Evolutionary conservation across 2,329 filamentous ascomycete species (phyloP), one percentile per base, ranked within the genome.

Genomic region (Fusarium nodosum): DNA sequence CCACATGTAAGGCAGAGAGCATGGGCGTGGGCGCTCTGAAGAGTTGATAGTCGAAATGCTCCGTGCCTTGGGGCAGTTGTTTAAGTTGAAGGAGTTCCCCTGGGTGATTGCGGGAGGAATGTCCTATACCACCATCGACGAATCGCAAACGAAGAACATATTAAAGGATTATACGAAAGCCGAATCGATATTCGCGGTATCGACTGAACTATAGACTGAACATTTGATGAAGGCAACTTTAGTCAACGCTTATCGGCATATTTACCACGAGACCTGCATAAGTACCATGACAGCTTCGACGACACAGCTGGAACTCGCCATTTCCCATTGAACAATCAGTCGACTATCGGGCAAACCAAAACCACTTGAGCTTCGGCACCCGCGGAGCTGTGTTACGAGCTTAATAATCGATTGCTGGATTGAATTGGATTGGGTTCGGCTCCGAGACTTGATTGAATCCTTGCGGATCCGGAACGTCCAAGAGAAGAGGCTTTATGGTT

Each of bases 71-170:
- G 48, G 44, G 55, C 39, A 51, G 60, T 68, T 64, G 68, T 68
- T 71, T 71, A 71, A 71, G 68, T 71, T 68, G 59, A 56, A 55
- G 56, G 56, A 68, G 64, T 62, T 68, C 64, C 68, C 68, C 68
- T 61, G 58, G 33, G 28, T 34, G 56, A 50, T 16, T 30, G 18
- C 36, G 18, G 33, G 24, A 51, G 22, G 34, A 68, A 45, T 36
- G 46, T 55, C 38, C 39, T 46, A 55, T 64, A 47, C 38, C 55
- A 64, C 52, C 54, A 47, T 24, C 10, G 36, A 64, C 31, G 45
- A 64, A 46, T 39, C 39, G 31, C 22, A 45, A 60, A 22, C 16
- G 36, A 54, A 18, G 4, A 51, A 39, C 18, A 34, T 24, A 64
- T 60, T 38, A n/a, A 34, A 36, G 8, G 53, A 9, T 33, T 58